A percentile compares a stretch with the other conserved stretches of the same genome.
Evolutionary conservation across 2,329 filamentous ascomycete genomes (phyloP).

Genomic region (Endoconidiophora polonica): DNA sequence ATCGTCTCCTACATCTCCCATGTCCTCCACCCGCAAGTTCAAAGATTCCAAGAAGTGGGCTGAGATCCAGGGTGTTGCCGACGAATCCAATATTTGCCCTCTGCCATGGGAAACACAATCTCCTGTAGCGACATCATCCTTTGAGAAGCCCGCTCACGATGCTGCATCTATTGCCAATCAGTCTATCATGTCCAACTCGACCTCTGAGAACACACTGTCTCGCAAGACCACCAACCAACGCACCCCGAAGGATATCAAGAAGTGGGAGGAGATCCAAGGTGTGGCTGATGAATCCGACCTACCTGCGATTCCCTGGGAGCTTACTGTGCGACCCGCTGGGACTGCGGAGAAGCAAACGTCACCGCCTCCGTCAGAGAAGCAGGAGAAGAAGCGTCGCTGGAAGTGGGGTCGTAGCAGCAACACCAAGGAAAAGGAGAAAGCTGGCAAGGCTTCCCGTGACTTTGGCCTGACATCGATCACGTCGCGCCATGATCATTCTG

Average conservation of each 20-base stretch:
- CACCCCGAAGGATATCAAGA: conserved; percentile 2
- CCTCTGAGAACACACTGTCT: conserved; percentile 1
- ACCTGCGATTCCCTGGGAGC: conserved; percentile 5
- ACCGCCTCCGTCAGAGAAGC: background rate
- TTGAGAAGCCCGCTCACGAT: background rate
- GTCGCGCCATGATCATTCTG: background rate
- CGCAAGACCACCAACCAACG: background rate
- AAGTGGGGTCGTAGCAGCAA: conserved; percentile 9
- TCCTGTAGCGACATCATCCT: background rate
- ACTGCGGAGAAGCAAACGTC: background rate
- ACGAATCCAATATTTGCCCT: conserved; percentile 2
- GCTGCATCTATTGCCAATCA: conserved; percentile 4
- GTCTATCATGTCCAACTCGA: background rate
- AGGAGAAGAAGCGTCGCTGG: conserved; percentile 8
- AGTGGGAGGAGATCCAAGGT: conserved; percentile 9
- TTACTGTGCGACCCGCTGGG: background rate
- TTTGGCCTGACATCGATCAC: conserved; percentile 4
- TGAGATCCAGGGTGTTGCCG: conserved; percentile 6
- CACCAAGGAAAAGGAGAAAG: background rate
- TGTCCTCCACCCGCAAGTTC: background rate
- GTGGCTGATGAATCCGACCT: conserved; percentile 2
- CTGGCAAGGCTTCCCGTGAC: background rate
- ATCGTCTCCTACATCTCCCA: background rate
- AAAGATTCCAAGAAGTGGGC: conserved; percentile 6
- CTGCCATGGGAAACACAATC: conserved; percentile 4